Evolutionary conservation across 768 basidiomycete species (phyloP).

Genomic region (Suillus plorans): DNA sequence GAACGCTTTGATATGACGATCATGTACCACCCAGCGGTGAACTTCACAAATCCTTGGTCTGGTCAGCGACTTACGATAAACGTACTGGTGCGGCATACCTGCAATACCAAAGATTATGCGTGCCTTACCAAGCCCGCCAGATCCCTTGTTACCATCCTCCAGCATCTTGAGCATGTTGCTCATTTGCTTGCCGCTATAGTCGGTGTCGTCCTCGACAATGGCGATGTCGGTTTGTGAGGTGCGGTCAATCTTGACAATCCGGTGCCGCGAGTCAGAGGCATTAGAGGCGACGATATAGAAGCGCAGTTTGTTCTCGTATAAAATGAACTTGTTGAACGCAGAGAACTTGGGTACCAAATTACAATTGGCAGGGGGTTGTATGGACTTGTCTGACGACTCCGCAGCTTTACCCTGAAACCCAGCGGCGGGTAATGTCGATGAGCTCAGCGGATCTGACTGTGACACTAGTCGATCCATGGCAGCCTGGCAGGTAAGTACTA

Average conservation of each 20-base stretch:
- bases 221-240: slow-evolving; percentile 72
- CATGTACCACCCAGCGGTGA: slow-evolving; percentile 97
- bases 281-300: slow-evolving; percentile 94
- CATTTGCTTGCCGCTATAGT: slow-evolving; percentile 90
- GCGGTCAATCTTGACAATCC: slow-evolving; percentile 92
- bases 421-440: not conserved
- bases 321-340: slow-evolving; percentile 75
- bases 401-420: not conserved
- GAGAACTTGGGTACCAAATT: slow-evolving; percentile 3
- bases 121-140: slow-evolving; percentile 82
- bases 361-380: not conserved
- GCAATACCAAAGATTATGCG: slow-evolving; percentile 82
- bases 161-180: slow-evolving; percentile 91
- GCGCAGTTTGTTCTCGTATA: slow-evolving; percentile 90
- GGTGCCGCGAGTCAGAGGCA: slow-evolving; percentile 82
- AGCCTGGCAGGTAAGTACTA: not conserved
- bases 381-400: not conserved
- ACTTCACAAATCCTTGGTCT: slow-evolving; percentile 74
- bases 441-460: not conserved
- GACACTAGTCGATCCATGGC: not conserved
- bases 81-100: slow-evolving; percentile 41
- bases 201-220: slow-evolving; percentile 84
- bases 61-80: not conserved
- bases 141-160: slow-evolving; percentile 88
- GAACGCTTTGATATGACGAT: slow-evolving; percentile 87